phyloP scores from a whole-genome alignment of 2,329 filamentous ascomycete species.

The Monosporascus sp. region DNA sequence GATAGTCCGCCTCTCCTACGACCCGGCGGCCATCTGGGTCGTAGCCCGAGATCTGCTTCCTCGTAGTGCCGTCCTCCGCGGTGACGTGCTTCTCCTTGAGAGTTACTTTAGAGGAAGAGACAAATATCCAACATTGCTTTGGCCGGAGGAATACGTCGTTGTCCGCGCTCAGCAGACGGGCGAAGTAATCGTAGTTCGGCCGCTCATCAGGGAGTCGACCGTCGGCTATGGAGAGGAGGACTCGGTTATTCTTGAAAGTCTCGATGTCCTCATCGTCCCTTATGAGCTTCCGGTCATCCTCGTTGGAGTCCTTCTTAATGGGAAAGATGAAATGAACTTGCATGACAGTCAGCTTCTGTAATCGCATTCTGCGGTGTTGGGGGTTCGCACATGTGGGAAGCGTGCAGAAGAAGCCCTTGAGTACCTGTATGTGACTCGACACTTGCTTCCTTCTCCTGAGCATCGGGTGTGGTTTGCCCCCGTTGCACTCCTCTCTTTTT shows the following conservation, averaged over 20 bases:
- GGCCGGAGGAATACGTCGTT: slow-evolving; percentile 48
- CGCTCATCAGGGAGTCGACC: slow-evolving; percentile 51
- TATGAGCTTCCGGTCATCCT: slow-evolving; percentile 36
- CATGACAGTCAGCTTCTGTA: slow-evolving; percentile 3
- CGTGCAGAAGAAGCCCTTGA: slow-evolving; percentile 60
- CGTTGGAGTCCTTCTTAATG: slow-evolving; percentile 45
- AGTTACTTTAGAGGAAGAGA: slow-evolving; percentile 46
- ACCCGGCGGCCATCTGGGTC: slow-evolving; percentile 18
- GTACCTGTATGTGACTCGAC: slow-evolving; percentile 65
- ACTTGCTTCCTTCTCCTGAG: slow-evolving; percentile 53
- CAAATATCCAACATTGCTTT: slow-evolving; percentile 55
- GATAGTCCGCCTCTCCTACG: slow-evolving; percentile 35
- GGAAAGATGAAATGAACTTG: slow-evolving; percentile 57
- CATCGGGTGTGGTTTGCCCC: slow-evolving; percentile 21
- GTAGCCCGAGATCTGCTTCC: slow-evolving; percentile 20
- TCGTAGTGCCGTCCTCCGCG: slow-evolving; percentile 20
- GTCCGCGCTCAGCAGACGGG: slow-evolving; percentile 49
- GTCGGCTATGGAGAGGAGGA: slow-evolving; percentile 56
- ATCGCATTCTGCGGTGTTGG: neutral
- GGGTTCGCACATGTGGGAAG: slow-evolving; percentile 54
- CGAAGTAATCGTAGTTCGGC: slow-evolving; percentile 59
- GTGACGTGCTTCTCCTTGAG: slow-evolving; percentile 40
- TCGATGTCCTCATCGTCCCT: slow-evolving; percentile 36
- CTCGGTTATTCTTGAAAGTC: slow-evolving; percentile 60
- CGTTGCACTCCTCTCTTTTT: slow-evolving; percentile 28